Conservation (phyloP, 75 land plant genomes). For the Isoetes taiwanensis region DNA sequence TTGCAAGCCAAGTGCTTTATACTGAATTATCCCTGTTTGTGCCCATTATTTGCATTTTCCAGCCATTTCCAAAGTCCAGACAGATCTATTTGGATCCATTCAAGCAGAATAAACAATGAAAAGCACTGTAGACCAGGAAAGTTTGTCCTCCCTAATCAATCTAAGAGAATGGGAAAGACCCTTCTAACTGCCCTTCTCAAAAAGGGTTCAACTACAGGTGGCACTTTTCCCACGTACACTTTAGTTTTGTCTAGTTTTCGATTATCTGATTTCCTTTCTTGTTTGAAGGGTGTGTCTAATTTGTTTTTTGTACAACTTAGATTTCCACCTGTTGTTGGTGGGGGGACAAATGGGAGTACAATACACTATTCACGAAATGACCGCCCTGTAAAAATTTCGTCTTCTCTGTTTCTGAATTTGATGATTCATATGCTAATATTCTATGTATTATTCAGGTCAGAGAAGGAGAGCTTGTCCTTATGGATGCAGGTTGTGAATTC, state of each 20-base stretch:
- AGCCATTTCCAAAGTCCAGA: too few species aligned
- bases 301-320: constrained; percentile 26
- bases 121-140: too few species aligned
- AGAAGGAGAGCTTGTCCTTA: constrained; percentile 64
- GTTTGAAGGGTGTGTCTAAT: not conserved
- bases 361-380: constrained; percentile 96
- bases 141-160: too few species aligned
- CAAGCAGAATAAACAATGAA: too few species aligned
- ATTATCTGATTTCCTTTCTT: not conserved
- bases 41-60: too few species aligned
- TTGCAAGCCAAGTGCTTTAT: too few species aligned
- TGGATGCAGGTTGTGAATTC: constrained; percentile 93
- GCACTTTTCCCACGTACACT: too few species aligned
- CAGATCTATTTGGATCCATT: too few species aligned
- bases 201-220: too few species aligned
- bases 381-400: constrained; percentile 37
- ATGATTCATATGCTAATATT: not conserved
- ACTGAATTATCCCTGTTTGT: too few species aligned
- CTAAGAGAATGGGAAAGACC: too few species aligned
- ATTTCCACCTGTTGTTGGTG: constrained; percentile 89
- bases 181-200: too few species aligned
- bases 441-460: constrained; percentile 44
- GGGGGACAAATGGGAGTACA: constrained; percentile 76
- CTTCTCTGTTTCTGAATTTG: not conserved
- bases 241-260: not conserved